A percentile compares a stretch with the other conserved stretches of the same genome.
These are phyloP conservation scores for Entomortierella chlamydospora DNA, from an alignment of 192 early-diverging fungal genomes.

Conservation along the genomic window DNA sequence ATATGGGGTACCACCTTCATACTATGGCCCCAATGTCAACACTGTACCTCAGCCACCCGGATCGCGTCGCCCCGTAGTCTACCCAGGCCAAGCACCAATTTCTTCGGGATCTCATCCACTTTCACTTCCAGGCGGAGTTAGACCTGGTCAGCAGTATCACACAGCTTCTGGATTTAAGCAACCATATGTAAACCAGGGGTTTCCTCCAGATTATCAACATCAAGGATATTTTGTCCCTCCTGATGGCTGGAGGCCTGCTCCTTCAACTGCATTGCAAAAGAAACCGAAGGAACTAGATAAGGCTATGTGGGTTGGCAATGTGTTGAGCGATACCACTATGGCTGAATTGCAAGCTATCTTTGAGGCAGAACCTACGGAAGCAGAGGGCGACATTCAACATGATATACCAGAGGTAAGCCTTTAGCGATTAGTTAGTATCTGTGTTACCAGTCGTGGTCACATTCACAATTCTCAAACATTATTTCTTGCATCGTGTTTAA, in stretches of 20 bases:
- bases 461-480: background rate
- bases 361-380: slow-evolving; percentile 57
- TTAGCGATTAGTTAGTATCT: no score
- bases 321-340: slow-evolving; percentile 56
- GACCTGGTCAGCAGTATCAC: slow-evolving; percentile 15
- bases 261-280: slow-evolving; percentile 42
- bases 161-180: slow-evolving; percentile 12
- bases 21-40: background rate
- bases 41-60: slow-evolving; percentile 7
- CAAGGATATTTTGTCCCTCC: slow-evolving; percentile 23
- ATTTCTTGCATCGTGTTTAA: background rate
- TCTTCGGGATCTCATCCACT: slow-evolving; percentile 14
- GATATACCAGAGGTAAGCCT: slow-evolving; percentile 35
- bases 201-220: slow-evolving; percentile 16
- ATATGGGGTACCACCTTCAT: slow-evolving; percentile 6
- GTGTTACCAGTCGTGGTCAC: no score
- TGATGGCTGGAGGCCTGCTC: slow-evolving; percentile 27
- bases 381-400: slow-evolving; percentile 36
- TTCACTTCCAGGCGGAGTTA: background rate
- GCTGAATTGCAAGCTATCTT: slow-evolving; percentile 61
- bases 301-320: slow-evolving; percentile 65
- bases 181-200: slow-evolving; percentile 18
- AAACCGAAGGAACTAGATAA: slow-evolving; percentile 64
- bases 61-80: slow-evolving; percentile 12
- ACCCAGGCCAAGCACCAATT: slow-evolving; percentile 1